Evolutionary conservation across 1,284 basidiomycete genomes (phyloP).

Genomic region (Pterulicium gracile): DNA sequence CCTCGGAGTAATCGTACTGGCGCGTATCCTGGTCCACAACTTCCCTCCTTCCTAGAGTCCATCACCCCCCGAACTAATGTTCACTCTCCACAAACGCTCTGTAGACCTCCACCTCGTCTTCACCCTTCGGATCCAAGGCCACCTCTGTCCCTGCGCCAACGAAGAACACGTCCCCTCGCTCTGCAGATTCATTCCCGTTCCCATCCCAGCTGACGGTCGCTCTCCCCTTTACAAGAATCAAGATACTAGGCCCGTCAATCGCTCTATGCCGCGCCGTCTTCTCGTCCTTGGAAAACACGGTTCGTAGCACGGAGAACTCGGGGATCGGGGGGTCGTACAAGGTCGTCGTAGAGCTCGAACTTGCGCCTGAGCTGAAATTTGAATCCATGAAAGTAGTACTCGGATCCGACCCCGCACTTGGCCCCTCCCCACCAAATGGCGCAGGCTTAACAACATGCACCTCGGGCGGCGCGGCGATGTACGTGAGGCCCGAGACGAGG

Average conservation of each 20-base stretch:
- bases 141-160: constrained; percentile 66
- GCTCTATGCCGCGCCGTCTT: constrained; percentile 29
- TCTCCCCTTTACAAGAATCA: constrained; percentile 65
- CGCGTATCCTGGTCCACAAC: too few relatives aligned
- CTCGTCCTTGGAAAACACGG: constrained; percentile 44
- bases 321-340: constrained; percentile 94
- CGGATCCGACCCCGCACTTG: not conserved
- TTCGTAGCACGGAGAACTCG: constrained; percentile 83
- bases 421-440: constrained; percentile 24
- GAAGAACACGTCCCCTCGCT: constrained; percentile 75
- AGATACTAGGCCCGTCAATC: constrained; percentile 79
- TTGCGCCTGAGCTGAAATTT: constrained; percentile 16
- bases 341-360: constrained; percentile 22
- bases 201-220: constrained; percentile 43
- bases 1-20: too few relatives aligned
- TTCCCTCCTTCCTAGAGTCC: too few relatives aligned
- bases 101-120: constrained; percentile 46
- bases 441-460: constrained; percentile 62
- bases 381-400: too few relatives aligned
- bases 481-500: constrained; percentile 83
- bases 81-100: constrained; percentile 73
- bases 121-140: constrained; percentile 25
- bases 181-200: constrained; percentile 31
- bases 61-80: too few relatives aligned
- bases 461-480: constrained; percentile 57